A percentile compares a stretch with the other conserved stretches of the same genome.
phyloP scores from a whole-genome alignment of 805 yeast genomes.

The Saccharomycopsis oosterbeekiorum region DNA sequence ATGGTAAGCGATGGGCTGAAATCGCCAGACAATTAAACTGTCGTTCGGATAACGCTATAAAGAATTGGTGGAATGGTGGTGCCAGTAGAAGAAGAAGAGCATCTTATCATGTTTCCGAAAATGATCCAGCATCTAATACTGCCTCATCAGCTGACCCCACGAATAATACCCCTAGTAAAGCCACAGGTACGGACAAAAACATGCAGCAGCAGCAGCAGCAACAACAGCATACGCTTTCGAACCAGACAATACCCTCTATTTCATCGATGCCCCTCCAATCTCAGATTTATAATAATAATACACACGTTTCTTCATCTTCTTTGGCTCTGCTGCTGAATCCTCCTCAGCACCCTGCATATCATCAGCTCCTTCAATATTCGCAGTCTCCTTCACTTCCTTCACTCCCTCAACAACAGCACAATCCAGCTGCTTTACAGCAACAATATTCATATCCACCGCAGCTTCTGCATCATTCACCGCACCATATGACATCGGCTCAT shows the following conservation, averaged over 20 bases:
- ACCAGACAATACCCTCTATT: slow-evolving; percentile 5
- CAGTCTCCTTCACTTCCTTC: not conserved
- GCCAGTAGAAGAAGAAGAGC: slow-evolving; percentile 70
- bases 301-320: not conserved
- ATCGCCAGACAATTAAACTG: slow-evolving; percentile 83
- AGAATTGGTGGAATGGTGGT: slow-evolving; percentile 96
- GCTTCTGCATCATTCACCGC: not conserved
- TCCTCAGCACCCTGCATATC: slow-evolving; percentile 9
- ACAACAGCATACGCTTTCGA: not conserved
- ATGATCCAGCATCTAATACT: not conserved
- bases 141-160: slow-evolving; percentile 11
- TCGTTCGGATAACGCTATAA: slow-evolving; percentile 81
- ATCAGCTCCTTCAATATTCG: slow-evolving; percentile 4
- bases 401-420: not conserved
- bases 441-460: not conserved
- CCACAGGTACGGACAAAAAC: slow-evolving; percentile 2
- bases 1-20: slow-evolving; percentile 92
- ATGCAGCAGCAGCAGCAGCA: slow-evolving; percentile 6
- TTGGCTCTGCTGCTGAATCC: not conserved
- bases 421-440: not conserved
- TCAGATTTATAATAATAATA: not conserved
- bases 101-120: slow-evolving; percentile 24
- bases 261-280: not conserved
- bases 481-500: not conserved
- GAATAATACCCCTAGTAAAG: not conserved